Base-by-base conservation (phyloP, 2,329 filamentous ascomycete species). In the Sclerotinia sclerotiorum region DNA sequence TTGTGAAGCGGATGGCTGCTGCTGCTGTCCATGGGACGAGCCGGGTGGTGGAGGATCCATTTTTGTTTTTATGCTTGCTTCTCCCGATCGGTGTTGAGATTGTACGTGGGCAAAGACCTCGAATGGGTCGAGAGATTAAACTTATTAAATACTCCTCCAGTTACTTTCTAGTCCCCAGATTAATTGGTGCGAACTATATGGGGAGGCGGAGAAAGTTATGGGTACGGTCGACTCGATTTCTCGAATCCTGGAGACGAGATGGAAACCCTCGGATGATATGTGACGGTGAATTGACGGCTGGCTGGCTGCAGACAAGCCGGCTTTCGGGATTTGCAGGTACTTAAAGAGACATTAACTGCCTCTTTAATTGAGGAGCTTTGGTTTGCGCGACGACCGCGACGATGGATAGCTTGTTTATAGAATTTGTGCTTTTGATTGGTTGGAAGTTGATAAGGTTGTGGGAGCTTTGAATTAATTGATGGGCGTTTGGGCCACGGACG, bases 21-120 rank as follows among this genome's bases (percentile, higher is more conserved):
- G 85, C 75, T 81, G 83, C 76, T 89, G 87, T 62, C 80, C 77
- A 76, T 87, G 85, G 70, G 84, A 81, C 69, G 86, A 79, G 69
- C 82, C 81, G 70, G 84, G 80, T 65, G 84, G 81, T 75, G 84
- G 80, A 58, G 80, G 80, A 74, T 88, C 86, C 86, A 88, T 88
- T 74, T 70, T 79, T 73, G 60, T 39, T 63, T 62, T 63, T 63
- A 63, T 63, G 46, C 32, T 63, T 49, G 46, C 60, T 63, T 63
- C 60, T 11, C 54, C 63, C 42, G 46, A 51, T 51, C n/a, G 46
- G 60, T 63, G 32, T 39, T 42, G 60, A 63, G 60, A 51, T 54
- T 48, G 46, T 61, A 24, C 63, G 35, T 55, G 21, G 49, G 44
- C 5, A 66, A 39, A 51, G 42, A 56, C n/a, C 44, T 42, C 39